Evolutionary conservation across 768 basidiomycete species (phyloP), one percentile per base, ranked within the genome.

Genomic region (Naganishia vishniacii): DNA sequence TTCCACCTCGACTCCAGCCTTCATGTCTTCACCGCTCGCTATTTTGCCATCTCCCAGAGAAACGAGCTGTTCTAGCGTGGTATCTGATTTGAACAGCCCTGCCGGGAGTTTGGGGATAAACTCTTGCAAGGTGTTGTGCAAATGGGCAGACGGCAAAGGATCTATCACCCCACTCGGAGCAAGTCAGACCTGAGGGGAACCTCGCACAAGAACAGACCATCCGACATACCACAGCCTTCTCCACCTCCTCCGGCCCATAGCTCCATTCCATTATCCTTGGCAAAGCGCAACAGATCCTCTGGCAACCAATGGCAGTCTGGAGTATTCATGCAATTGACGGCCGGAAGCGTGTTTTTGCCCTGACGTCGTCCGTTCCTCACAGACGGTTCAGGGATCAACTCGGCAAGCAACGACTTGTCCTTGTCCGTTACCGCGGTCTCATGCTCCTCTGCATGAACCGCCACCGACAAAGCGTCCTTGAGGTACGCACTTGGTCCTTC

Each of bases 201-300:
- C n/a, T n/a, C n/a, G n/a, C n/a, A n/a, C n/a, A n/a, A n/a, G 3
- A 34, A n/a, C 6, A 29, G 18, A 9, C 28, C 41, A 28, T 20
- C 26, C 13, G 42, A 70, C 74, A 64, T 64, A 75, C 75, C 73
- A 44, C 72, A 69, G 5, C 75, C 73, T 63, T 75, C 74, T 3
- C 75, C 75, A 15, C 70, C 70, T n/a, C 74, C 73, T 3, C 75
- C 75, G 9, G 75, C 75, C 75, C 75, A 77, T 0, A 77, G 60
- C 37, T 74, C 70, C 1, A 77, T 66, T 16, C 69, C 71, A 3
- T 66, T 46, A 37, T 68, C 66, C 61, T 56, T 70, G 0, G 75
- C 75, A 46, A 65, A 77, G 2, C 32, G 64, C 20, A 68, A 66
- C 51, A 75, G 72, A 26, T 73, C 74, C 26, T 69, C 62, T 2